Evolutionary conservation across 345 rosid genomes (phyloP), one percentile per base, ranked within the genome.

Genomic region (Populus alba): DNA sequence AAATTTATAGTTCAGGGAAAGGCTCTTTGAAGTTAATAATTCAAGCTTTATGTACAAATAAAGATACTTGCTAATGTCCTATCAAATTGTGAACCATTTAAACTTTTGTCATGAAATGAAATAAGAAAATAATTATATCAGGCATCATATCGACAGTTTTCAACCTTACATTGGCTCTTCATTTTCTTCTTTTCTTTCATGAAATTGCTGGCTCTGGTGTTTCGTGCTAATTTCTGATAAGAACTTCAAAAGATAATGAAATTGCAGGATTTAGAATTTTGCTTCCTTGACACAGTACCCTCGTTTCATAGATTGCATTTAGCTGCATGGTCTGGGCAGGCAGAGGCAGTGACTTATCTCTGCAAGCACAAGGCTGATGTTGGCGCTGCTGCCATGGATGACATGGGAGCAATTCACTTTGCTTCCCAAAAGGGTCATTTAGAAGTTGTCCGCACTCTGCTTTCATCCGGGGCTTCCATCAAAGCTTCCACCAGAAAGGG

Each of bases 321-420:
- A 71, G 99, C 98, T 79, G 97, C 99, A 78, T 94, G 99, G 98
- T 86, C 98, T 55, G 98, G 99, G 17, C 91, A 94, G 63, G 81
- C 86, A 41, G 87, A 89, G 85, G 93, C 90, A 20, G 95, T 90
- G 53, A 87, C 82, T 82, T 91, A 90, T 81, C 90, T 96, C 73
- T 94, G 98, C 92, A 89, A 92, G 83, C 83, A 91, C 57, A 96
- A 92, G 80, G 99, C 99, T 1, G 99, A 96, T 88, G 92, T 87
- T 23, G 94, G 98, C 38, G 98, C 99, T 71, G 94, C 97, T 68
- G 98, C 99, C 37, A 89, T 94, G 85, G 99, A 96, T 78, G 97
- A 96, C 83, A 94, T 94, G 98, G 94, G 97, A 11, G 98, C 98
- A 2, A 86, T 96, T 79, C 98, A 94, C 85, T 96, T 96, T 87